Base-by-base conservation (phyloP, 441 rosid species). In the Populus hybrid region DNA sequence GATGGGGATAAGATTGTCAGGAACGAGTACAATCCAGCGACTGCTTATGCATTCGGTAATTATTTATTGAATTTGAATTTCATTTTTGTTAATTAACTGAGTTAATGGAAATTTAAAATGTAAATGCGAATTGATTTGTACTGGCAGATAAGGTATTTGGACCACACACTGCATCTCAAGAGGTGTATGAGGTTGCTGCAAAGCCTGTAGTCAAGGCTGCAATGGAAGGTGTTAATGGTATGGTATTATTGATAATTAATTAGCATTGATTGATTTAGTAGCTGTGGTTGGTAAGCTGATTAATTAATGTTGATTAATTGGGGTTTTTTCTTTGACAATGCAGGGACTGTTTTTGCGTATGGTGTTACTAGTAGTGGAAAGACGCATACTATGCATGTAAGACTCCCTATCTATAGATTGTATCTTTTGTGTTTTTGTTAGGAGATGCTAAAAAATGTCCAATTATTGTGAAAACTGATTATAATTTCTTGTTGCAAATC, bases 301-400 rank as follows among this genome's bases (percentile, higher is more conserved):
- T 35, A n/a, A n/a, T 9, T 32, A 19, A 57, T 57, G 63, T 19
- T 21, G 12, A 63, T 10, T 63, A 63, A 21, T 36, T 75, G 53
- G 24, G 19, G 50, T 10, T 30, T 40, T 21, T 8, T 72, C 75
- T 72, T 69, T 70, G 32, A 77, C 64, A 78, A 84, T 74, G 84
- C 90, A 97, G 99, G 99, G 74, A 97, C 99, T 23, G 97, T 97
- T 81, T 97, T 97, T 75, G 97, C 99, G 8, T 97, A 97, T 82
- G 99, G 99, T 83, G 99, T 97, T 77, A 97, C 99, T 35, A 97
- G 99, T 69, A 97, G 99, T 87, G 99, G 99, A 78, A 94, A 97
- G 90, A 97, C 99, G 0, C 98, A 93, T 79, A 97, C 99, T 64
- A 94, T 92, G 99, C 99, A 95, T 84, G 99, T 92, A 91, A 87